These are phyloP conservation scores for Blastobotrys arbuscula DNA, from an alignment of 1,139 yeast genomes.

Conservation along the genomic window DNA sequence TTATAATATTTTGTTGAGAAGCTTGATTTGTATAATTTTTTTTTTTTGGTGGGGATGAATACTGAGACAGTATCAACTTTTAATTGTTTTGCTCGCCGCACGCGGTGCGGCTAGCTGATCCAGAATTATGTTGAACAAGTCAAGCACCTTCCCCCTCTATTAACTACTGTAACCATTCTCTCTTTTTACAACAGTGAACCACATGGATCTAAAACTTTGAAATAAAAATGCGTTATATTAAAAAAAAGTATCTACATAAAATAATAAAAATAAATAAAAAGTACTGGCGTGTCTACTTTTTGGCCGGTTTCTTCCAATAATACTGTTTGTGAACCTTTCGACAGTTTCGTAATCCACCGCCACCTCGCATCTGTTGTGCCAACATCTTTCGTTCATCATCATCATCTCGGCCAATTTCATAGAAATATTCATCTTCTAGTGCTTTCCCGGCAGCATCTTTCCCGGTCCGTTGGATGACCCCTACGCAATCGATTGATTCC, in stretches of 20 bases:
- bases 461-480: conserved; percentile 80
- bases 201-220: background rate
- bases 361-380: conserved; percentile 70
- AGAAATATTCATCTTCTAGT: conserved; percentile 88
- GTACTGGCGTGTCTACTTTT: background rate
- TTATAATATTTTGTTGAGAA: too few species aligned
- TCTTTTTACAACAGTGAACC: too few species aligned
- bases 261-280: background rate
- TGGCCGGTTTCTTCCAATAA: conserved; percentile 31
- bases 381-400: conserved; percentile 63
- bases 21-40: too few species aligned
- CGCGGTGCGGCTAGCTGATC: too few species aligned
- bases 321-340: conserved; percentile 87
- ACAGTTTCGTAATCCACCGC: conserved; percentile 74
- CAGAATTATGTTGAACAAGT: too few species aligned
- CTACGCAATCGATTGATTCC: conserved; percentile 54
- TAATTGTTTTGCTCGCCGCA: too few species aligned
- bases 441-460: conserved; percentile 97
- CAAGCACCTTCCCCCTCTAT: too few species aligned
- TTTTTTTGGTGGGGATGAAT: too few species aligned
- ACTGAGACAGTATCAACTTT: too few species aligned
- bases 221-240: background rate
- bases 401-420: conserved; percentile 73
- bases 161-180: too few species aligned
- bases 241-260: background rate